A percentile compares a stretch with the other conserved stretches of the same genome.
These are phyloP conservation scores for Zygosaccharomyces pseudorouxii DNA, from an alignment of 805 yeast species.

Conservation along the genomic window DNA sequence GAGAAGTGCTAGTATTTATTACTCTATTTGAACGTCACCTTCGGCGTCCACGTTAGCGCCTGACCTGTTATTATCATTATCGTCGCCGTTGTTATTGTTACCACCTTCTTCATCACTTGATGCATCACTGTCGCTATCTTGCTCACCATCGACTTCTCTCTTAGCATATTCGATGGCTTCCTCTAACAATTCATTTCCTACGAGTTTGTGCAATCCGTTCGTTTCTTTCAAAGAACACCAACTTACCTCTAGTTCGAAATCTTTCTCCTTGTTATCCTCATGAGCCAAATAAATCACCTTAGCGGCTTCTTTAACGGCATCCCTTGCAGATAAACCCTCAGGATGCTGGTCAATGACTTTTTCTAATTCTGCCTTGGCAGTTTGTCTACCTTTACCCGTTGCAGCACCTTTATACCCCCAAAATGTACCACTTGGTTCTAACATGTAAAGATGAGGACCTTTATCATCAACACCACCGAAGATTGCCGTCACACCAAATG, in stretches of 20 bases:
- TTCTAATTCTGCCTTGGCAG: constrained; percentile 95
- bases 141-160: constrained; percentile 51
- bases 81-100: not conserved
- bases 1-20: not conserved
- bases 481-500: constrained; percentile 90
- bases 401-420: constrained; percentile 99
- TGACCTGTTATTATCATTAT: constrained; percentile 6
- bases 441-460: constrained; percentile 91
- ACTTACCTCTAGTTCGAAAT: constrained; percentile 87
- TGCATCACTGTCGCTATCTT: constrained; percentile 24
- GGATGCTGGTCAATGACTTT: constrained; percentile 47
- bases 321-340: constrained; percentile 59
- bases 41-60: constrained; percentile 16
- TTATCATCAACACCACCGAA: constrained; percentile 89
- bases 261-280: constrained; percentile 97
- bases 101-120: constrained; percentile 20
- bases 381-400: constrained; percentile 96
- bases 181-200: constrained; percentile 71
- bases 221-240: constrained; percentile 82
- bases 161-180: constrained; percentile 85
- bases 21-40: constrained; percentile 23
- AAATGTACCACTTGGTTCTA: constrained; percentile 93
- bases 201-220: constrained; percentile 69
- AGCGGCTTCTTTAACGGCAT: constrained; percentile 92
- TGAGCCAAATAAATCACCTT: constrained; percentile 90